A percentile compares a stretch with the other conserved stretches of the same genome.
phyloP scores from a whole-genome alignment of 2,329 filamentous ascomycete species.

The Colletotrichum somersetense region DNA sequence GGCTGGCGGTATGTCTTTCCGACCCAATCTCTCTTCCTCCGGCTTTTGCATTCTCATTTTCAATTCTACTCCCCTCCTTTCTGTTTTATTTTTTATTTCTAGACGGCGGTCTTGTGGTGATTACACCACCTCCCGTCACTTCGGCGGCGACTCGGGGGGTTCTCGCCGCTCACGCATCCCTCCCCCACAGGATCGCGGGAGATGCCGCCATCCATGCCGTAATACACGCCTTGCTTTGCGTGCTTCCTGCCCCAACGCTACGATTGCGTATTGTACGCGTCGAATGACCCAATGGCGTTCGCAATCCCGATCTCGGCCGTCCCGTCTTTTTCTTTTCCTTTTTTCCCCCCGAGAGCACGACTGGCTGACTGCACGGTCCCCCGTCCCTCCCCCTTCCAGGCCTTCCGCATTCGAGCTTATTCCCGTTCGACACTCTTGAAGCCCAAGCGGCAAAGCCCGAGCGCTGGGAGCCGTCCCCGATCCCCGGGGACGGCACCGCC shows the following conservation, averaged over 20 bases:
- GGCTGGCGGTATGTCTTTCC: slow-evolving; percentile 65
- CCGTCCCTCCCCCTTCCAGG: slow-evolving; percentile 64
- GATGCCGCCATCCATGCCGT: slow-evolving; percentile 39
- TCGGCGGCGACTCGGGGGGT: neutral
- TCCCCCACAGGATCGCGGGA: neutral
- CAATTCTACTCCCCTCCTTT: neutral
- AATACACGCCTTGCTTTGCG: slow-evolving; percentile 36
- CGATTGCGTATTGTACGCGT: neutral
- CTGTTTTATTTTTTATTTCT: neutral
- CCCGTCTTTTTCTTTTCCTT: neutral
- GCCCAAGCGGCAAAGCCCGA: slow-evolving; percentile 81
- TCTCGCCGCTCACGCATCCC: neutral
- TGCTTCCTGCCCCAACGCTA: slow-evolving; percentile 18
- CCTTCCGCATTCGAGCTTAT: slow-evolving; percentile 83
- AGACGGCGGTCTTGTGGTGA: neutral
- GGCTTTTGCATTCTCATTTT: neutral
- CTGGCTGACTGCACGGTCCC: slow-evolving; percentile 5
- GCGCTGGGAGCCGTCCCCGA: slow-evolving; percentile 79
- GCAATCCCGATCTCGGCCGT: slow-evolving; percentile 8
- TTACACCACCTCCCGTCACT: neutral
- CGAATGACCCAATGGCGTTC: slow-evolving; percentile 9
- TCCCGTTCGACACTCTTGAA: slow-evolving; percentile 92
- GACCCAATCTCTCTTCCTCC: neutral
- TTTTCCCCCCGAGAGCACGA: neutral
- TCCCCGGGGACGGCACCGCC: slow-evolving; percentile 48